A percentile compares a stretch with the other conserved stretches of the same genome.
phyloP scores from a whole-genome alignment of 345 rosid species.

The Syzygium aromaticum region DNA sequence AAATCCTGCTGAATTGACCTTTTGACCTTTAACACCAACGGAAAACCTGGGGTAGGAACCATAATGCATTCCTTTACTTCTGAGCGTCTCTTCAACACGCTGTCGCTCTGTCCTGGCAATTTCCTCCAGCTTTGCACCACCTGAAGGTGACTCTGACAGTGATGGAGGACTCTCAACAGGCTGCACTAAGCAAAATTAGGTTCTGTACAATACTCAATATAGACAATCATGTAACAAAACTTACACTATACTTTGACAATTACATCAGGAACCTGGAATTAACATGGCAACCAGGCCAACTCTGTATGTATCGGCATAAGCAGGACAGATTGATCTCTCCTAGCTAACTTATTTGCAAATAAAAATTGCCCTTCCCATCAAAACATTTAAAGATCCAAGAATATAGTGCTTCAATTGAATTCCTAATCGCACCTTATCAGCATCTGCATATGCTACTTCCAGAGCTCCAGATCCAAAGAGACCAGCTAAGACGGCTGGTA shows the following conservation, averaged over 20 bases:
- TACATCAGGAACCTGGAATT: background rate
- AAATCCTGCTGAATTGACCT: conserved; percentile 32
- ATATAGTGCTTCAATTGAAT: background rate
- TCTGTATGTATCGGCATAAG: background rate
- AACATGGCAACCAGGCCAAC: background rate
- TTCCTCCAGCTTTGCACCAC: conserved; percentile 43
- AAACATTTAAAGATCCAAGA: background rate
- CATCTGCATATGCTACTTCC: conserved; percentile 58
- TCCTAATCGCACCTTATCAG: conserved; percentile 39
- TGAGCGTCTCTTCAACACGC: conserved; percentile 54
- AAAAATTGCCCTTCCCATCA: background rate
- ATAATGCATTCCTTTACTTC: conserved; percentile 37
- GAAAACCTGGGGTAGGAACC: conserved; percentile 66
- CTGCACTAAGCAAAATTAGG: conserved; percentile 21
- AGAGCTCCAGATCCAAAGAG: conserved; percentile 45
- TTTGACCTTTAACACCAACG: conserved; percentile 82
- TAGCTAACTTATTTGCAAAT: background rate
- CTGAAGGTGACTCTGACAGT: conserved; percentile 41
- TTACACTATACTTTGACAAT: background rate
- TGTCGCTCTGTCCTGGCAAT: conserved; percentile 59
- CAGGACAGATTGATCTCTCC: background rate
- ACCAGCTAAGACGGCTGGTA: conserved; percentile 44
- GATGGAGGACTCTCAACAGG: conserved; percentile 22
- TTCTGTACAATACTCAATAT: background rate
- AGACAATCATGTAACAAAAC: background rate